Evolutionary conservation across 163 green algal genomes (phyloP), one percentile per base, ranked within the genome.

Genomic region (Chlamydomonas reinhardtii): DNA sequence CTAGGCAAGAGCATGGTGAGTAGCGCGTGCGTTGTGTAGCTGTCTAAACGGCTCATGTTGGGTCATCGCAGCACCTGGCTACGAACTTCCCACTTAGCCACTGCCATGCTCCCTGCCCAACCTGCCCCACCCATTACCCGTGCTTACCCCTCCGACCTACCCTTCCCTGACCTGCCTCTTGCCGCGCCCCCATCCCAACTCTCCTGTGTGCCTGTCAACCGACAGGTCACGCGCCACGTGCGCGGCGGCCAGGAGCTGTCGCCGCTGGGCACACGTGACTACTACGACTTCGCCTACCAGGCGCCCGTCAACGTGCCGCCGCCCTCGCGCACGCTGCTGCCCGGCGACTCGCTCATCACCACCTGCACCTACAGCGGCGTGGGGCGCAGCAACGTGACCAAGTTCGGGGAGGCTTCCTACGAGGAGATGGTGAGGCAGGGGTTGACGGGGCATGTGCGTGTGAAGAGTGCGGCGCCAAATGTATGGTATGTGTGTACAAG

Each of bases 361-460:
- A 79, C 69, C 34, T 91, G 88, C 70, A 87, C 76, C 29, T 91
- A 84, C 78, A 79, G 73, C 71, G 82, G 83, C 59, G 73, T 34
- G 14, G 66, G 70, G 11, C 75, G 76, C 20, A 65, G 11, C 37
- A 90, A 84, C n/a, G 29, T 68, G 16, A 91, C 83, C 3, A 52
- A 17, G n/a, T 80, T 66, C 14, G 88, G 88, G 19, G 66, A 64
- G 20, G 88, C 62, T 0, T 90, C 88, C 54, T 48, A 71, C 52
- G 70, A 91, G 61, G 88, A 91, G 65, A 90, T 91, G 83, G 78
- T 85, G 69, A 19, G 71, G 43, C 29, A 17, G 22, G n/a, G n/a
- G 65, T 11, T 12, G 59, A 66, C 6, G 59, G 43, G 43, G 8
- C 8, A 54, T 11, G 43, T 14, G 48, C 48, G 14, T 56, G 48